phyloP scores from a whole-genome alignment of 805 yeast genomes.

The Deakozyma indianensis region DNA sequence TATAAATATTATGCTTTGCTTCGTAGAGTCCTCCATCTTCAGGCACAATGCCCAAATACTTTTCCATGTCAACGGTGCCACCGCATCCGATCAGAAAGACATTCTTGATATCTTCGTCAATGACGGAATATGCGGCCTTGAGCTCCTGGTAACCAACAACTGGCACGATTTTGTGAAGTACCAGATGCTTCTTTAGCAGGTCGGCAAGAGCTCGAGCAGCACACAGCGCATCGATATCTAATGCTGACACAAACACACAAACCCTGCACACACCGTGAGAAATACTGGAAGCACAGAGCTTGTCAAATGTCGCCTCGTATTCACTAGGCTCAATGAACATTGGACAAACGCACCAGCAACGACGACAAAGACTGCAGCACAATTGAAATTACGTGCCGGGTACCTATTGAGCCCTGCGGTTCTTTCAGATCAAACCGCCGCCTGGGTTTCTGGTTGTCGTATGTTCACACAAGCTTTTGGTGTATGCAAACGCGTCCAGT shows the following conservation, averaged over 20 bases:
- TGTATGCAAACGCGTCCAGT: no score
- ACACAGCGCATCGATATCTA: constrained; percentile 85
- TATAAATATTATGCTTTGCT: constrained; percentile 39
- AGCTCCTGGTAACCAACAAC: constrained; percentile 84
- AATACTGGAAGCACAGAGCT: constrained; percentile 54
- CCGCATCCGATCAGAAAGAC: constrained; percentile 86
- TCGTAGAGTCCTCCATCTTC: constrained; percentile 11
- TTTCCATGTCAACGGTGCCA: constrained; percentile 72
- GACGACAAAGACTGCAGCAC: no score
- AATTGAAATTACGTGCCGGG: no score
- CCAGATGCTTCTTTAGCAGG: constrained; percentile 62
- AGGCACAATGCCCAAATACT: constrained; percentile 26
- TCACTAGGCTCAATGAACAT: constrained; percentile 70
- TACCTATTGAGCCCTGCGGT: no score
- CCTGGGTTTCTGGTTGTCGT: no score
- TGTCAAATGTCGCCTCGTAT: constrained; percentile 52
- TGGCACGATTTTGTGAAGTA: constrained; percentile 81
- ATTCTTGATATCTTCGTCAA: constrained; percentile 65
- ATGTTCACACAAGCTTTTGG: no score
- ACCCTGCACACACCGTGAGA: constrained; percentile 89
- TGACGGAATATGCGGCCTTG: constrained; percentile 36
- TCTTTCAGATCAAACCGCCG: no score
- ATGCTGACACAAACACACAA: constrained; percentile 77
- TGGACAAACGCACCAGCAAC: no score
- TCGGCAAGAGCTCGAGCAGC: constrained; percentile 64